Evolutionary conservation across 2,329 filamentous ascomycete genomes (phyloP), one percentile per base, ranked within the genome.

Genomic region (Paracoccidioides brasiliensis): DNA sequence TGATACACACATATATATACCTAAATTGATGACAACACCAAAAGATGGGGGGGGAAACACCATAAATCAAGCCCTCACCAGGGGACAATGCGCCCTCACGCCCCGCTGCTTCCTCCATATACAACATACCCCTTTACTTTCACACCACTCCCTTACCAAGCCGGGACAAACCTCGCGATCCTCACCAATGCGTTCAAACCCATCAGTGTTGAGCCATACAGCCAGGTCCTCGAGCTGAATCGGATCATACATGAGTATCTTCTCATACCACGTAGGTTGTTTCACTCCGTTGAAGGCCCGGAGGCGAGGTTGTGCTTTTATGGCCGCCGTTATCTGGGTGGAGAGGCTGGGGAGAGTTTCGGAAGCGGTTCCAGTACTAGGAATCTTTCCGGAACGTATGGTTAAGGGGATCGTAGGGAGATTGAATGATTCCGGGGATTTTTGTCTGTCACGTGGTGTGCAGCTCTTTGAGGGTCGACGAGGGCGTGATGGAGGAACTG

Each of bases 201-300:
- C 80, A 10, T 85, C 85, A 3, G 78, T 78, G 62, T 95, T 96
- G 14, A 97, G 72, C 86, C 90, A 97, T 0, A 74, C 72, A 0
- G 90, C 80, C 12, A 98, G 74, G 61, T 96, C 90, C 70, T 97
- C 91, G 0, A 96, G 71, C 1, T 93, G 78, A 45, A 98, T 85
- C 0, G 91, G 89, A 64, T 97, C 90, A 67, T 94, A 97, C 67
- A 97, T 81, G 5, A 97, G 75, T 49, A 98, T 96, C 72, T 90
- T 94, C 70, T 97, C 89, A 63, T 94, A 78, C 88, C 90, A 97
- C 2, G 81, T 89, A 2, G 76, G 77, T 2, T 67, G 64, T 5
- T 64, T 67, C 5, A 68, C 66, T 56, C 77, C 66, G 7, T 67
- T 70, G 2, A 69, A 69, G 4, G 69, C 53, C 28, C 55, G 54